Percentiles rank a stretch among this genome's conserved stretches.
These are phyloP conservation scores for Escovopsis sp. DNA, from an alignment of 2,329 filamentous ascomycete species.

Conservation along the genomic window DNA sequence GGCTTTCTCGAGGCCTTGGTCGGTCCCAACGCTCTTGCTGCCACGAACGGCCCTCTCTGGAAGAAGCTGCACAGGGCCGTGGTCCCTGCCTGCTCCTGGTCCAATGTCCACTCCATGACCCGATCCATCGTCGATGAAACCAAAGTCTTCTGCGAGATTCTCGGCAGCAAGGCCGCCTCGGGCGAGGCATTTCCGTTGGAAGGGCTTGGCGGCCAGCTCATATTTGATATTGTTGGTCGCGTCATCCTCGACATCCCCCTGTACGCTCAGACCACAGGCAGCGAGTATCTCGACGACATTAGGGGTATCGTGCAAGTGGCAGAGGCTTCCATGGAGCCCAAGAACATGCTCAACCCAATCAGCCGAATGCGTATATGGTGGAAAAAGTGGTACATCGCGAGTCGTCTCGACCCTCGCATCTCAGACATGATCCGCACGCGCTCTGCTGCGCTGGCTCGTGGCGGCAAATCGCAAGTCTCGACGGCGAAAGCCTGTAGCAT, in stretches of 20 bases:
- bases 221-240: conserved; percentile 13
- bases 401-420: conserved; percentile 2
- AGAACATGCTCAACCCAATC: conserved; percentile 3
- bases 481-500: conserved; percentile 9
- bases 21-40: conserved; percentile 10
- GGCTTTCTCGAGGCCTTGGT: conserved; percentile 8
- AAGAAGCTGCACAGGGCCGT: conserved; percentile 15
- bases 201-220: conserved; percentile 10
- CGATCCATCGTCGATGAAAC: conserved; percentile 13
- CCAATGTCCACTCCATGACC: conserved; percentile 11
- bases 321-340: background rate
- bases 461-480: conserved; percentile 7
- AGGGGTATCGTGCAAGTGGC: conserved; percentile 2
- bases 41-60: conserved; percentile 14
- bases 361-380: background rate
- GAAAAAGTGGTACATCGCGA: background rate
- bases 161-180: conserved; percentile 4
- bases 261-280: conserved; percentile 9
- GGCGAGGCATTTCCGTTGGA: conserved; percentile 11
- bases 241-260: conserved; percentile 10
- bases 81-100: conserved; percentile 12
- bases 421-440: conserved; percentile 3
- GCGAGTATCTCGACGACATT: conserved; percentile 8
- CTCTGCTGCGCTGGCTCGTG: conserved; percentile 4
- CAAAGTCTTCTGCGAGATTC: conserved; percentile 9